phyloP scores from a whole-genome alignment of 139 green algal genomes.

The Tetradesmus obliquus region DNA sequence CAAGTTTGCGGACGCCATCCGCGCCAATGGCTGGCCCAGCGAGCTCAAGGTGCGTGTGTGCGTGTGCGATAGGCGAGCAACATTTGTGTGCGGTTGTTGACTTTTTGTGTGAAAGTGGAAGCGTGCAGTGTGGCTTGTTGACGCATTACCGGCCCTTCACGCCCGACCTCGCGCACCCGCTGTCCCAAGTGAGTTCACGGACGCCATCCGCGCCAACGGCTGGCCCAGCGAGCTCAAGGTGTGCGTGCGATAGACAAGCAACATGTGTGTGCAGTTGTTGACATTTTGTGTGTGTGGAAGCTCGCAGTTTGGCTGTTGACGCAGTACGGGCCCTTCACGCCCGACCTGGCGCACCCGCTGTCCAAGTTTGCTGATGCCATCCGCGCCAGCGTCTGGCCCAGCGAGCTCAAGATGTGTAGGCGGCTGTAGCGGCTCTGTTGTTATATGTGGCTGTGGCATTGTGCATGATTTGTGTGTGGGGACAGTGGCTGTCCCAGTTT shows the following conservation, averaged over 20 bases:
- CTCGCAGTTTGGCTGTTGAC: no score
- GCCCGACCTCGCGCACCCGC: neutral
- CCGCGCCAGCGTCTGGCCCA: constrained; percentile 83
- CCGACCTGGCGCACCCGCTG: constrained; percentile 89
- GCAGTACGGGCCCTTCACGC: constrained; percentile 91
- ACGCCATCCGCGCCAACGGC: constrained; percentile 52
- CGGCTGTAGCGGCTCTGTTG: neutral
- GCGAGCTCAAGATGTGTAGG: constrained; percentile 61
- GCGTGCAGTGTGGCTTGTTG: neutral
- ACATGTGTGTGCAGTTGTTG: no score
- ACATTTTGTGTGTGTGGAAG: no score
- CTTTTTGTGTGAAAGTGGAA: no score
- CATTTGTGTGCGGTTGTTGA: no score
- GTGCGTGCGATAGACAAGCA: no score
- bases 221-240: constrained; percentile 84
- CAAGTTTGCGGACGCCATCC: constrained; percentile 83
- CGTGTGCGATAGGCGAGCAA: neutral
- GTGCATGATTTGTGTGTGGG: no score
- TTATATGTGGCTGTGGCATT: no score
- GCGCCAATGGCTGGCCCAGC: constrained; percentile 83
- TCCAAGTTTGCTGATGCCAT: constrained; percentile 85
- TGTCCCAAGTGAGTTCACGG: neutral
- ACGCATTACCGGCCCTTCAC: neutral
- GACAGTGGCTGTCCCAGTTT: no score
- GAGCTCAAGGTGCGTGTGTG: constrained; percentile 61